Conservation (phyloP, 2,329 filamentous ascomycete genomes). For the Arthrobotrys megalospora region DNA sequence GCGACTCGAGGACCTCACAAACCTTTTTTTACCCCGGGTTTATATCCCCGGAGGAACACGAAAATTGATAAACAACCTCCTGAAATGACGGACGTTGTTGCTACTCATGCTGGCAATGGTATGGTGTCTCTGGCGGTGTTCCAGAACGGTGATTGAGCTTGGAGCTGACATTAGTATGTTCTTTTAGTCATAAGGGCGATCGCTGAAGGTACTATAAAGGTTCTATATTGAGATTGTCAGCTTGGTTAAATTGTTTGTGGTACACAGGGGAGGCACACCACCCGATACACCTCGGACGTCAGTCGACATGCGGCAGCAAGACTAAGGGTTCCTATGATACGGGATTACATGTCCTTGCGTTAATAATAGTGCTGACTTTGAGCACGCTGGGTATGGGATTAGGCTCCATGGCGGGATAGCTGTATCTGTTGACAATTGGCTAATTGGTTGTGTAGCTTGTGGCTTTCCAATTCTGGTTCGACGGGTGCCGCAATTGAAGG, state of each 20-base stretch:
- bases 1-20: conserved; percentile 37
- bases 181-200: conserved; percentile 47
- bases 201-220: conserved; percentile 42
- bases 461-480: conserved; percentile 75
- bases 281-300: conserved; percentile 45
- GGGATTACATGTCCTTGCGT: conserved; percentile 73
- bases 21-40: conserved; percentile 32
- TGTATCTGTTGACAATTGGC: background rate
- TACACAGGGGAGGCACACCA: conserved; percentile 39
- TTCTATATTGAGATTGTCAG: conserved; percentile 1
- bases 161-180: conserved; percentile 23
- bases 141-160: background rate
- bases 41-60: conserved; percentile 39
- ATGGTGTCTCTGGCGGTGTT: background rate
- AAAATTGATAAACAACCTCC: conserved; percentile 26
- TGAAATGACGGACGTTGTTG: conserved; percentile 60
- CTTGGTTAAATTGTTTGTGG: conserved; percentile 23
- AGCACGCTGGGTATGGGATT: conserved; percentile 70
- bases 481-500: conserved; percentile 74
- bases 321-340: conserved; percentile 71
- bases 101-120: conserved; percentile 57
- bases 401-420: background rate
- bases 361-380: conserved; percentile 73
- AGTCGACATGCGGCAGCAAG: conserved; percentile 62
- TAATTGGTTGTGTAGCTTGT: conserved; percentile 69